Conservation (phyloP, 805 yeast genomes). For the Candida boidinii region DNA sequence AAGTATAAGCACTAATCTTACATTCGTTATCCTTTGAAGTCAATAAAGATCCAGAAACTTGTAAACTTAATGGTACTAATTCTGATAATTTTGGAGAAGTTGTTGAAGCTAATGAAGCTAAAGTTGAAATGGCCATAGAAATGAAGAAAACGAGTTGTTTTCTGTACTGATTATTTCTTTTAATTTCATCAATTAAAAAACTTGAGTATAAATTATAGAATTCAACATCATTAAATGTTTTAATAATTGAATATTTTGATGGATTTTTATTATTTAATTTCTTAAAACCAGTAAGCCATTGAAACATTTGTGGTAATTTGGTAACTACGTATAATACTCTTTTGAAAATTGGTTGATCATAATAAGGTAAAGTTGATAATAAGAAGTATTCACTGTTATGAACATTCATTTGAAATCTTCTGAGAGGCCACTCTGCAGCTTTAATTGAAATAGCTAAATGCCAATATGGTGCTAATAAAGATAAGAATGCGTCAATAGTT, state of each 20-base stretch:
- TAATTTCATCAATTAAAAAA: slow-evolving; percentile 40
- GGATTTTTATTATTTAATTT: slow-evolving; percentile 46
- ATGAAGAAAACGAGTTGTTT: slow-evolving; percentile 73
- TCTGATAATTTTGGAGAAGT: slow-evolving; percentile 33
- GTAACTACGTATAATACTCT: slow-evolving; percentile 68
- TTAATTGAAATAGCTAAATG: slow-evolving; percentile 65
- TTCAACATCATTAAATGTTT: slow-evolving; percentile 64
- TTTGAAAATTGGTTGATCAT: slow-evolving; percentile 61
- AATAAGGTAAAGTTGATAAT: slow-evolving; percentile 74
- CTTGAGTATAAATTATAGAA: slow-evolving; percentile 59
- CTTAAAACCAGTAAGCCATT: slow-evolving; percentile 63
- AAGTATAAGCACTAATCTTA: slow-evolving; percentile 77
- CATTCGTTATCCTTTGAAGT: slow-evolving; percentile 43
- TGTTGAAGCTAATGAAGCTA: slow-evolving; percentile 50
- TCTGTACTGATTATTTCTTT: slow-evolving; percentile 51
- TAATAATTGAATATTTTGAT: slow-evolving; percentile 57
- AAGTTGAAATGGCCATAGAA: slow-evolving; percentile 56
- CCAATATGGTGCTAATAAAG: slow-evolving; percentile 70
- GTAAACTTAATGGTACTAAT: slow-evolving; percentile 48
- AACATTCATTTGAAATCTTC: slow-evolving; percentile 81
- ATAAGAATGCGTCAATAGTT: slow-evolving; percentile 67
- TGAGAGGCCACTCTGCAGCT: slow-evolving; percentile 90
- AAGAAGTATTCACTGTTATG: slow-evolving; percentile 69
- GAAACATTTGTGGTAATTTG: slow-evolving; percentile 69
- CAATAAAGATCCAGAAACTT: slow-evolving; percentile 48